phyloP scores from a whole-genome alignment of 1,139 yeast genomes.

The Debaryomyces fabryi region DNA sequence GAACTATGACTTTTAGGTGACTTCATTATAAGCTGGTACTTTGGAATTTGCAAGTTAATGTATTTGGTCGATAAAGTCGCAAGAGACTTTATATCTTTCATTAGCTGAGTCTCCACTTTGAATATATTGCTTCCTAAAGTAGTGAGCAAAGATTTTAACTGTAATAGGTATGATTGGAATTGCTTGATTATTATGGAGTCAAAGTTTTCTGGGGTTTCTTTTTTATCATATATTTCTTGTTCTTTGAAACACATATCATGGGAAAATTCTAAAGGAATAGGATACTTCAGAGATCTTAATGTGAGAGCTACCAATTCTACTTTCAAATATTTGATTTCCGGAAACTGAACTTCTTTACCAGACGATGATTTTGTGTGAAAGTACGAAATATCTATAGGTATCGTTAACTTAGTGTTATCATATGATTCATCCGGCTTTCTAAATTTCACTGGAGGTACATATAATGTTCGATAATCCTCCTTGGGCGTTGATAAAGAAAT shows the following conservation, averaged over 20 bases:
- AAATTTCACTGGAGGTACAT: slow-evolving; percentile 38
- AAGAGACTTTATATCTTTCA: slow-evolving; percentile 40
- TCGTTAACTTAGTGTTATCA: slow-evolving; percentile 23
- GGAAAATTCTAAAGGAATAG: slow-evolving; percentile 45
- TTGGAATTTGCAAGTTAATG: slow-evolving; percentile 26
- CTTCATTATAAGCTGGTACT: slow-evolving; percentile 19
- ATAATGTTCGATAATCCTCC: slow-evolving; percentile 29
- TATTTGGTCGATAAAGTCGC: slow-evolving; percentile 39
- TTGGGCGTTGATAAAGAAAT: slow-evolving; percentile 43
- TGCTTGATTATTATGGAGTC: slow-evolving; percentile 35
- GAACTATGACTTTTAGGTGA: slow-evolving; percentile 22
- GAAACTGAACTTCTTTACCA: slow-evolving; percentile 14
- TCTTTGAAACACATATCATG: slow-evolving; percentile 44
- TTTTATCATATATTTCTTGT: slow-evolving; percentile 24
- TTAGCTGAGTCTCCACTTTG: slow-evolving; percentile 39
- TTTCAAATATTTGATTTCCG: slow-evolving; percentile 35
- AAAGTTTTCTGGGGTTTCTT: slow-evolving; percentile 30
- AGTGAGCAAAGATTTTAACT: slow-evolving; percentile 34
- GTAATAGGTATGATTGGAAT: slow-evolving; percentile 31
- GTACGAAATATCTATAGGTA: slow-evolving; percentile 42
- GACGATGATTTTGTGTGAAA: slow-evolving; percentile 22
- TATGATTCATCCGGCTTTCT: slow-evolving; percentile 19
- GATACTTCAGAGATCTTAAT: slow-evolving; percentile 36
- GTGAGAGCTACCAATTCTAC: slow-evolving; percentile 44
- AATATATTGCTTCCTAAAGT: slow-evolving; percentile 39